Conservation (phyloP, 257 asterid genomes). For the Sherardia arvensis region DNA sequence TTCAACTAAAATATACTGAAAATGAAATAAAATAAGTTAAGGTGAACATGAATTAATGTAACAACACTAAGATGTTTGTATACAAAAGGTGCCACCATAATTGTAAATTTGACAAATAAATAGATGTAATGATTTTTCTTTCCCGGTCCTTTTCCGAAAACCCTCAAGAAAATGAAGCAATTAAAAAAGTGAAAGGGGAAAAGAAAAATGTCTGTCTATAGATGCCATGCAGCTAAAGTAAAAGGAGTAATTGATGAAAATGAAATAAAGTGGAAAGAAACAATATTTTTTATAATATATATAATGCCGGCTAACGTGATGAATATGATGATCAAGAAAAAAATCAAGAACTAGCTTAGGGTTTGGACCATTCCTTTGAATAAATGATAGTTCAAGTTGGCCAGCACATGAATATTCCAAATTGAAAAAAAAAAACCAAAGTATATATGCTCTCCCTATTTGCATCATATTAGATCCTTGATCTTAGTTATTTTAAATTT, state of each 20-base stretch:
- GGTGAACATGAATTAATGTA: too few relatives aligned
- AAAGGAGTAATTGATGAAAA: background rate
- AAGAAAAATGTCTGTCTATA: background rate
- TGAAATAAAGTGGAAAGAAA: background rate
- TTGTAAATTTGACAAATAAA: background rate
- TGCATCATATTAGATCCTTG: too few relatives aligned
- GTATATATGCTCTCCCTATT: too few relatives aligned
- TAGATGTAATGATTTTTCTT: background rate
- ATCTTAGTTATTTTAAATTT: too few relatives aligned
- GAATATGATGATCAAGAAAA: background rate
- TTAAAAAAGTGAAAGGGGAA: background rate
- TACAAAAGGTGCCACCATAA: too few relatives aligned
- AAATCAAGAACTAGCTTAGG: background rate
- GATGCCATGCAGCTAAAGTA: background rate
- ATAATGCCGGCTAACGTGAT: background rate
- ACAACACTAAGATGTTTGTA: background rate
- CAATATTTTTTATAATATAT: too few relatives aligned
- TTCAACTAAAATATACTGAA: too few relatives aligned
- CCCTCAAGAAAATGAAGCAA: background rate
- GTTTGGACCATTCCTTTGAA: background rate
- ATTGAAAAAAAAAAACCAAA: background rate
- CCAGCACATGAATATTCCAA: background rate
- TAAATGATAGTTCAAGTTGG: background rate
- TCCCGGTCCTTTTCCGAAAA: background rate
- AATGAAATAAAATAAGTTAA: too few relatives aligned